A percentile compares a stretch with the other conserved stretches of the same genome.
Evolutionary conservation across 2,329 filamentous ascomycete genomes (phyloP).

Genomic region (Alternaria sp.): DNA sequence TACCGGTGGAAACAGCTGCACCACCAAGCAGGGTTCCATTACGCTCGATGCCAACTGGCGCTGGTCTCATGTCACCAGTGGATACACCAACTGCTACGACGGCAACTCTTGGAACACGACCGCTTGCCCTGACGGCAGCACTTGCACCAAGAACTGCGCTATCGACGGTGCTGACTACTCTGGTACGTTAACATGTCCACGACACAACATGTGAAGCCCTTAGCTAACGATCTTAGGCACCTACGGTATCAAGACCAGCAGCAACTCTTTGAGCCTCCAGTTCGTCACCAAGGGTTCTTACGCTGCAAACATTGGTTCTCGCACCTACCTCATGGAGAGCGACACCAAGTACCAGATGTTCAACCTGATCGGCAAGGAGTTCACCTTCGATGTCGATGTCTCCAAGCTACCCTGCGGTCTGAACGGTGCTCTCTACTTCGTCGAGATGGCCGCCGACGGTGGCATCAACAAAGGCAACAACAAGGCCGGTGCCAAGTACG

Average conservation of each 20-base stretch:
- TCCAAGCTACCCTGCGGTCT: slow-evolving; percentile 72
- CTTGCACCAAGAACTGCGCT: slow-evolving; percentile 44
- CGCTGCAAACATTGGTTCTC: slow-evolving; percentile 51
- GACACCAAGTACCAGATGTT: slow-evolving; percentile 52
- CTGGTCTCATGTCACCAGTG: slow-evolving; percentile 52
- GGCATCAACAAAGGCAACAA: slow-evolving; percentile 61
- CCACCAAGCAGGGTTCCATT: slow-evolving; percentile 41
- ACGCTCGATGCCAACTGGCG: slow-evolving; percentile 56
- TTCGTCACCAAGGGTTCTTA: slow-evolving; percentile 62
- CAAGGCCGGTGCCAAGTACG: slow-evolving; percentile 62
- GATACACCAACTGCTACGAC: slow-evolving; percentile 49
- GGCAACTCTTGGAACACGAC: slow-evolving; percentile 50
- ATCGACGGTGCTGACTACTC: slow-evolving; percentile 53
- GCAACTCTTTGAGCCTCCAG: slow-evolving; percentile 60
- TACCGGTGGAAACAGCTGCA: slow-evolving; percentile 42
- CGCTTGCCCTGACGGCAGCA: slow-evolving; percentile 41
- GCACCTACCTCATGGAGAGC: slow-evolving; percentile 51
- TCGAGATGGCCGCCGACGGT: slow-evolving; percentile 64
- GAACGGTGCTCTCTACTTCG: slow-evolving; percentile 64
- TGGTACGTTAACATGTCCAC: slow-evolving; percentile 23
- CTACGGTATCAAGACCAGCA: slow-evolving; percentile 60
- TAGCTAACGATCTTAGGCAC: slow-evolving; percentile 29
- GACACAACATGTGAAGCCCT: neutral
- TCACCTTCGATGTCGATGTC: slow-evolving; percentile 54
- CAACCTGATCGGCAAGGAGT: slow-evolving; percentile 51